phyloP scores from a whole-genome alignment of 2,329 filamentous ascomycete genomes.

The Monilinia fructicola region DNA sequence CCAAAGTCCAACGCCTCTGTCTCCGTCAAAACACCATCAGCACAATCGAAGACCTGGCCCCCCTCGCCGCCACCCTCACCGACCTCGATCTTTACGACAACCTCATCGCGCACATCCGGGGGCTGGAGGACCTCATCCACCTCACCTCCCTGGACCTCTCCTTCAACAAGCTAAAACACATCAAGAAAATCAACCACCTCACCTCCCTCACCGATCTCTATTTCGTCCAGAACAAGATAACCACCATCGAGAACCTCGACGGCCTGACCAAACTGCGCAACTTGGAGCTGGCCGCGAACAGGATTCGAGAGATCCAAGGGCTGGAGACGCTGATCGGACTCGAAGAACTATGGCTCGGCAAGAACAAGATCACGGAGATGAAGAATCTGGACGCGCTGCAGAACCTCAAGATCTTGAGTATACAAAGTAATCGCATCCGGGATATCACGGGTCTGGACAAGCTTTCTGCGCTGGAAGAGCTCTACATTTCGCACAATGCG shows the following conservation, averaged over 20 bases:
- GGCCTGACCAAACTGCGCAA: constrained; percentile 73
- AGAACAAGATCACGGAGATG: constrained; percentile 92
- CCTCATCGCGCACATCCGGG: constrained; percentile 80
- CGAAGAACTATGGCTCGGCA: constrained; percentile 91
- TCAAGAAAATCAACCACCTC: constrained; percentile 82
- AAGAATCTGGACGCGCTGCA: constrained; percentile 71
- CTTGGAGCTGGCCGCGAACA: constrained; percentile 88
- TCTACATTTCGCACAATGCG: constrained; percentile 96
- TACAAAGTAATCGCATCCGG: constrained; percentile 91
- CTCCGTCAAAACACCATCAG: constrained; percentile 90
- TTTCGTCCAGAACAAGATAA: constrained; percentile 94
- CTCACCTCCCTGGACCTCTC: constrained; percentile 83
- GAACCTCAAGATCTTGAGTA: constrained; percentile 83
- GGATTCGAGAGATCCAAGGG: constrained; percentile 85
- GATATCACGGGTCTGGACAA: constrained; percentile 73
- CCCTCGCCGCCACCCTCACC: constrained; percentile 64
- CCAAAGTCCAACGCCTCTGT: constrained; percentile 72
- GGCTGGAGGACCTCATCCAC: constrained; percentile 73
- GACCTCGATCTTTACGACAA: constrained; percentile 98
- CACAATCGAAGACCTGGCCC: constrained; percentile 70
- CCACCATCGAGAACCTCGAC: constrained; percentile 79
- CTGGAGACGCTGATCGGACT: constrained; percentile 73
- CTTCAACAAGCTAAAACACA: constrained; percentile 99
- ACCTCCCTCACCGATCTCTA: constrained; percentile 79
- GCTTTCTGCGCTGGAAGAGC: constrained; percentile 77